phyloP scores from a whole-genome alignment of 208 protist genomes.

The Wallacemonas sp. region DNA sequence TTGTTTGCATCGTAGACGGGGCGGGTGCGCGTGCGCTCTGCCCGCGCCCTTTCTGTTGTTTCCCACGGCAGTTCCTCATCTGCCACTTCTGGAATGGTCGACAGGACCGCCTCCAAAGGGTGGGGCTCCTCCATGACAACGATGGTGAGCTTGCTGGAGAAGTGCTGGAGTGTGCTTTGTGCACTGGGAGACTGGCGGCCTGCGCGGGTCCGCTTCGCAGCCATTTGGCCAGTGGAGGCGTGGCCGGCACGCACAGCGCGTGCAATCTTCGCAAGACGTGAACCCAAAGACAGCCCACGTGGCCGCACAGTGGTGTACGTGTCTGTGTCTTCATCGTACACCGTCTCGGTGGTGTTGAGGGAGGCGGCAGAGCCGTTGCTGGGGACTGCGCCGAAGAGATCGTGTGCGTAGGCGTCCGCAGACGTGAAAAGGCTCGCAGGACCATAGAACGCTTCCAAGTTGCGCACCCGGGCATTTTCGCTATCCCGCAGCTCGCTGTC shows the following conservation, averaged over 20 bases:
- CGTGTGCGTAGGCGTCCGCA: slow-evolving; percentile 1
- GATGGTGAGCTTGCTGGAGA: slow-evolving; percentile 13
- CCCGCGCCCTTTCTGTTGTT: neutral
- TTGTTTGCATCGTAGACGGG: slow-evolving; percentile 1
- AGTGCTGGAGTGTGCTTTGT: slow-evolving; percentile 11
- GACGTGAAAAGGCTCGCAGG: neutral
- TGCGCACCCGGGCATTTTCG: slow-evolving; percentile 1
- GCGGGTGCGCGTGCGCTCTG: neutral
- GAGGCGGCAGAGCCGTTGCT: neutral
- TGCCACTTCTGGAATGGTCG: too few species aligned
- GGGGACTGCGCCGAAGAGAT: neutral
- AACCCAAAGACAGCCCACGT: neutral
- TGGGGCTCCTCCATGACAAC: slow-evolving; percentile 2
- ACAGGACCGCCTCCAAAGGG: neutral
- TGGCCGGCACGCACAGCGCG: too few species aligned
- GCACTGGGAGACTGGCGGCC: neutral
- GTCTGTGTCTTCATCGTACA: slow-evolving; percentile 2
- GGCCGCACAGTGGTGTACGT: neutral
- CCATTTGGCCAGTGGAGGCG: too few species aligned
- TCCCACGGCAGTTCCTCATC: neutral
- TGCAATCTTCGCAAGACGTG: too few species aligned
- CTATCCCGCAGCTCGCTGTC: slow-evolving; percentile 1
- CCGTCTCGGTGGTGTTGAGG: neutral
- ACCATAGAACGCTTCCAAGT: slow-evolving; percentile 7
- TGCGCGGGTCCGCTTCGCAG: too few species aligned